Base-by-base conservation (phyloP, 2,329 filamentous ascomycete species). In the Ophiostoma sp. region DNA sequence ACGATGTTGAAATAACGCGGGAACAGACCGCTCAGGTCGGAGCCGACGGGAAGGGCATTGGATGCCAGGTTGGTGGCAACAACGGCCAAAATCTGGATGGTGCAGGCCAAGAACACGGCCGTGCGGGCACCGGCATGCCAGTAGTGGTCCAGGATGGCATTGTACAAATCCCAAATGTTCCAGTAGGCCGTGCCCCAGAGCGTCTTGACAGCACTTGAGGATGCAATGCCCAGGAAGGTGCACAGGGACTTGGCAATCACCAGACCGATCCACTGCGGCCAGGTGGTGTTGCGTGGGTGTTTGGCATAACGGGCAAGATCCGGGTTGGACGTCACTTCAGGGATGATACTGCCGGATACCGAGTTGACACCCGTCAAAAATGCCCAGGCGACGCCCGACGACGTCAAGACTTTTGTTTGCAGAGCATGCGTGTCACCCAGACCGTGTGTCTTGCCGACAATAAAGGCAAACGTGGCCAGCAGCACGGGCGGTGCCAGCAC, bases 211-310 rank as follows among this genome's bases (percentile, higher is more conserved):
- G 83, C 82, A 0, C 82, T 80, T 0, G 83, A 84, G 0, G 81
- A 79, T 28, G 84, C 76, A 70, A 85, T 85, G 22, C 84, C 84
- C 9, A 85, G 77, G 52, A 77, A 77, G 64, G 83, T 82, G 76
- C 84, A 83, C 70, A 84, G 82, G 4, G 83, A 82, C 2, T 82
- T 80, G 0, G 83, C 84, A 0, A 81, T 78, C n/a, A 85, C 77
- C 71, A 85, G 84, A 9, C 84, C 84, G 9, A 85, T 77, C 72
- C 69, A 74, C 63, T 74, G 72, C n/a, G 72, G 63, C 72, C 72
- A 74, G 7, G 75, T 80, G 1, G 77, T 7, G 80, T 82, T 17
- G 81, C 81, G 22, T 79, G 80, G 59, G 80, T 81, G n/a, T 3
- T 52, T 63, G 25, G 69, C 68, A 33, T 61, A 71, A 9, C 72